Base-by-base conservation (phyloP, 78 protist species). In the Chrysochromulina tobinii region DNA sequence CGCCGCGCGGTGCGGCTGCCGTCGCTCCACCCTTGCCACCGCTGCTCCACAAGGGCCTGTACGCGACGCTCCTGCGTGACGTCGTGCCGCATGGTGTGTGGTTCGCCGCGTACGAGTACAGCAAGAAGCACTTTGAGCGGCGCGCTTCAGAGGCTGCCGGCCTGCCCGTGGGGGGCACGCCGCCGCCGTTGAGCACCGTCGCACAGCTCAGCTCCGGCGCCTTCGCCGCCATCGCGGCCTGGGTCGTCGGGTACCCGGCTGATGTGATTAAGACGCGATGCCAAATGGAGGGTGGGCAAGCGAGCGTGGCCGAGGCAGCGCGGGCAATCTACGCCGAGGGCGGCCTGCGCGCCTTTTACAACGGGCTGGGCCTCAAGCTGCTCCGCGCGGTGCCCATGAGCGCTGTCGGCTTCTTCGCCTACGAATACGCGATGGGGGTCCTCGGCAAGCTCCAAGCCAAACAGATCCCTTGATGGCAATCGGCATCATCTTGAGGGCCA, bases 41-140 rank as follows among this genome's bases (percentile, higher is more conserved):
- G 57, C 83, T 75, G 18, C 83, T 75, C 25, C 14, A 3, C n/a
- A 6, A 50, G 57, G 83, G 83, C n/a, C 66, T 79, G 23, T 3
- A 5, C 1, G 64, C 87, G 14, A 79, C 87, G 17, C 61, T 79
- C 51, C 38, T 38, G 64, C 87, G 87, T 15, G 87, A 79, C 61
- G 87, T 54, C 18, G 50, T 79, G 51, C 87, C 87, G 87, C 87
- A 79, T 48, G 87, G 87, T 64, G 87, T 79, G 2, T 79, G 87
- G 87, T 79, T 79, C 61, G 59, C 87, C 11, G 6, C 87, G 57
- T 79, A 79, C 64, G 87, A 79, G 50, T 2, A 1, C 55, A 1
- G 25, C 25, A 73, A 73, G 79, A 7, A 0, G 25, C 17, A 2
- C 54, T 53, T 69, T 27, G n/a, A 61, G 68, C 23, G 68, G 9